A percentile compares a stretch with the other conserved stretches of the same genome.
These are phyloP conservation scores for Nothomitra cinnamomea DNA, from an alignment of 2,329 filamentous ascomycete species.

Conservation along the genomic window DNA sequence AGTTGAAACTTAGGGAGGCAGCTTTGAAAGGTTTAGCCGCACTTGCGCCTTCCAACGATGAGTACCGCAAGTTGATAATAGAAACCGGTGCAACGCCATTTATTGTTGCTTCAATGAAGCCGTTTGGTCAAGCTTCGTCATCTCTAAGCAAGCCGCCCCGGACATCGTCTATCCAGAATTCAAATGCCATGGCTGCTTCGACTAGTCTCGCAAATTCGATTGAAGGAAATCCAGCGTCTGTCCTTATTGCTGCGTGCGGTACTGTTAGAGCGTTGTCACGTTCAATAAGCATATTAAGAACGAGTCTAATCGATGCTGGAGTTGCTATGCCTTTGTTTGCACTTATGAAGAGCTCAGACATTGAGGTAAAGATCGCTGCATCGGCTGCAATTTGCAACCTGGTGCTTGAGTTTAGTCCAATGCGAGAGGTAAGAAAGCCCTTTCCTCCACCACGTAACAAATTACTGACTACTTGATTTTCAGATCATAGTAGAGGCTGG, in stretches of 20 bases:
- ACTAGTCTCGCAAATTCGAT: not conserved
- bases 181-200: not conserved
- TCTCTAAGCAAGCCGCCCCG: not conserved
- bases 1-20: constrained; percentile 59
- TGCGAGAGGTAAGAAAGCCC: constrained; percentile 48
- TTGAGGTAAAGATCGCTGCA: constrained; percentile 72
- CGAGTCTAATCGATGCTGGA: constrained; percentile 70
- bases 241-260: constrained; percentile 73
- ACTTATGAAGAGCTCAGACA: constrained; percentile 55
- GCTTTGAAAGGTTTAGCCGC: constrained; percentile 67
- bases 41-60: constrained; percentile 64
- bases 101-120: constrained; percentile 66
- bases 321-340: constrained; percentile 61
- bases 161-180: not conserved
- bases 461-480: not conserved
- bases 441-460: not conserved
- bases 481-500: constrained; percentile 58
- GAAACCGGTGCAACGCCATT: constrained; percentile 66
- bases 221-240: constrained; percentile 54
- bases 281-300: constrained; percentile 69
- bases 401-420: constrained; percentile 74
- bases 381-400: constrained; percentile 75
- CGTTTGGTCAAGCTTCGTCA: constrained; percentile 22
- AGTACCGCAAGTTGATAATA: constrained; percentile 66
- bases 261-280: constrained; percentile 66